Conservation (phyloP, 805 yeast genomes). For the Pichia nakasei region DNA sequence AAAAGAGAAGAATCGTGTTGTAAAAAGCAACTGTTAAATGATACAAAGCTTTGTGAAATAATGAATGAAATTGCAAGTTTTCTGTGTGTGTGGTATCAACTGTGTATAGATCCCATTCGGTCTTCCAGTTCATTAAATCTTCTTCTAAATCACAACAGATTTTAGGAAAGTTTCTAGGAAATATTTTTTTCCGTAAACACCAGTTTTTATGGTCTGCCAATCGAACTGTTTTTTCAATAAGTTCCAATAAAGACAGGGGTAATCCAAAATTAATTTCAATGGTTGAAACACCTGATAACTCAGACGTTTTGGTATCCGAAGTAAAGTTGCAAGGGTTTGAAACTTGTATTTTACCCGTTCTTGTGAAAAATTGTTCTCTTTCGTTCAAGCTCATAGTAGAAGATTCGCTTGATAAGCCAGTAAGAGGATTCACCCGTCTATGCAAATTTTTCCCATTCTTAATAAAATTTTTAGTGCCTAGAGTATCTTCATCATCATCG, state of each 20-base stretch:
- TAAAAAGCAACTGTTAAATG: conserved; percentile 34
- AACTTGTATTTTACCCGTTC: conserved; percentile 10
- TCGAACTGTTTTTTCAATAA: conserved; percentile 37
- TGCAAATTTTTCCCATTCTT: neutral
- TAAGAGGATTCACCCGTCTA: conserved; percentile 12
- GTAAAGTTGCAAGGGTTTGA: conserved; percentile 16
- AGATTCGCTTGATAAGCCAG: conserved; percentile 13
- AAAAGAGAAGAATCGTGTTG: conserved; percentile 35
- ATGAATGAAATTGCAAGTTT: conserved; percentile 24
- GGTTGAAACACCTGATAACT: conserved; percentile 9
- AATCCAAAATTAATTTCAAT: conserved; percentile 39
- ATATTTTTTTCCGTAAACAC: conserved; percentile 32
- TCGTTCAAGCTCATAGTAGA: conserved; percentile 5
- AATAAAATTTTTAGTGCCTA: no score
- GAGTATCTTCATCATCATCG: neutral
- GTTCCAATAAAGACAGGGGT: conserved; percentile 36
- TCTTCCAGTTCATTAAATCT: conserved; percentile 37
- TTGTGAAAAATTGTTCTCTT: conserved; percentile 9
- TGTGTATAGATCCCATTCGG: conserved; percentile 35
- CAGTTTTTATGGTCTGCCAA: conserved; percentile 45
- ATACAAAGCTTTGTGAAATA: conserved; percentile 34
- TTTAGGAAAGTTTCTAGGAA: conserved; percentile 47
- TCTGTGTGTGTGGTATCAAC: conserved; percentile 10
- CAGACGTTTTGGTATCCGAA: conserved; percentile 6
- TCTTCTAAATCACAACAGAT: conserved; percentile 49